These are phyloP conservation scores for Podospora pseudoanserina DNA, from an alignment of 495 filamentous ascomycete species.

Conservation along the genomic window DNA sequence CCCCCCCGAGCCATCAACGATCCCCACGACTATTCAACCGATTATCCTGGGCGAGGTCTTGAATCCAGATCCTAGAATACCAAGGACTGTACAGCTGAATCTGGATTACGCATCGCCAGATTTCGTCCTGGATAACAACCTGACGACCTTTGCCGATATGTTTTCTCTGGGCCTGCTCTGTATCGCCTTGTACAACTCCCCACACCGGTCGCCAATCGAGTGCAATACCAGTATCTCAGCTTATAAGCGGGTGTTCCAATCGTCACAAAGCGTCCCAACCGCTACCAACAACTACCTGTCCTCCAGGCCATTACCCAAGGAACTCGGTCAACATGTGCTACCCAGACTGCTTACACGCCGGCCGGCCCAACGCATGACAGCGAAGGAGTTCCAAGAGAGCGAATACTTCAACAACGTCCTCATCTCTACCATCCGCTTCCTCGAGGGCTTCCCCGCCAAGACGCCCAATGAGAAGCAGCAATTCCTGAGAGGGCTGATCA, in stretches of 20 bases:
- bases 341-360: conserved; percentile 80
- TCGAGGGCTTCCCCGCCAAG: conserved; percentile 87
- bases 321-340: conserved; percentile 68
- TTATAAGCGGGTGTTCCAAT: conserved; percentile 77
- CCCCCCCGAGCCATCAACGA: conserved; percentile 64
- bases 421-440: conserved; percentile 89
- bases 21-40: conserved; percentile 64
- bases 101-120: conserved; percentile 93
- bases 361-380: conserved; percentile 80
- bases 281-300: conserved; percentile 79
- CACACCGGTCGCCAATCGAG: conserved; percentile 81
- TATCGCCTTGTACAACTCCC: conserved; percentile 86
- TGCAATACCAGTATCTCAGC: conserved; percentile 70
- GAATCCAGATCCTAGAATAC: conserved; percentile 79
- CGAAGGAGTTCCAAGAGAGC: conserved; percentile 88
- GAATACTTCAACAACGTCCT: conserved; percentile 95
- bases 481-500: conserved; percentile 83
- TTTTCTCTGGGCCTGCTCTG: conserved; percentile 90
- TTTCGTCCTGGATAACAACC: conserved; percentile 81
- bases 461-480: conserved; percentile 84
- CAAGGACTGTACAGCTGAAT: conserved; percentile 77
- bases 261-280: conserved; percentile 71
- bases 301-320: conserved; percentile 71
- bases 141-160: conserved; percentile 77
- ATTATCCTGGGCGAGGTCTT: conserved; percentile 81